These are phyloP conservation scores for Daucus carota DNA, from an alignment of 129 eudicot species.

Conservation along the genomic window DH1_v3.0 NC_030384.2:44498501-44499000, in stretches of 20 bases:
- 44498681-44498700: constrained; percentile 89
- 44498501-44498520: constrained; percentile 72
- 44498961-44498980: constrained; percentile 86
- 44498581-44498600: neutral
- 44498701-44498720: constrained; percentile 62
- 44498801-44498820: no score
- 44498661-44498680: constrained; percentile 53
- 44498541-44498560: constrained; percentile 81
- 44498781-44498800: neutral
- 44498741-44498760: constrained; percentile 93
- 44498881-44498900: constrained; percentile 98
- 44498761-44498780: constrained; percentile 33
- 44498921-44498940: constrained; percentile 81
- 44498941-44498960: constrained; percentile 80
- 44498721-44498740: constrained; percentile 87
- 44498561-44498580: neutral
- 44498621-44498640: neutral
- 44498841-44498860: constrained; percentile 49
- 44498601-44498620: neutral
- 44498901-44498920: constrained; percentile 91
- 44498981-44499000: constrained; percentile 82
- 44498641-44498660: neutral
- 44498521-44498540: constrained; percentile 81
- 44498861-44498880: constrained; percentile 87
- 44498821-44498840: neutral